Percentiles rank a stretch among this genome's conserved stretches.
Evolutionary conservation across 148 eudicot species (phyloP).

Genomic region (Suaeda aralocaspica): DNA sequence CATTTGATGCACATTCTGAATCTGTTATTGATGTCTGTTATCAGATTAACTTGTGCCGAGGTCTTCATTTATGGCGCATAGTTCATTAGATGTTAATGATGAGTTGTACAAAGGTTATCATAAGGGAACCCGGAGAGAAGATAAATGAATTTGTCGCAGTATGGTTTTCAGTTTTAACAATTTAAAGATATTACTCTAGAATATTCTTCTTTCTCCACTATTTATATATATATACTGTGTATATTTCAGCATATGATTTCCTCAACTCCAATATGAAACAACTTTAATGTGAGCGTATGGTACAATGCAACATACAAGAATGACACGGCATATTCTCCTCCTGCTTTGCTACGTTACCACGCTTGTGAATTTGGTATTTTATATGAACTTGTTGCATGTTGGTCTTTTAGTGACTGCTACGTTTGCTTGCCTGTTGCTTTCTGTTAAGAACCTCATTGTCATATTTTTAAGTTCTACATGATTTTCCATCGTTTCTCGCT

Average conservation of each 20-base stretch:
- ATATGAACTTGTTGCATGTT: neutral
- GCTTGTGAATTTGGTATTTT: constrained; percentile 82
- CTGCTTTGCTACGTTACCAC: constrained; percentile 59
- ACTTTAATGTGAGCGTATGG: constrained; percentile 74
- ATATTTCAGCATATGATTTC: constrained; percentile 76
- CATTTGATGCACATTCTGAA: constrained; percentile 1
- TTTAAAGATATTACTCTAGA: too few species aligned
- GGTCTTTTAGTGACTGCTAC: neutral
- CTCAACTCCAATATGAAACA: constrained; percentile 50
- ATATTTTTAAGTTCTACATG: neutral
- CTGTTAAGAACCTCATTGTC: neutral
- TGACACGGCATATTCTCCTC: constrained; percentile 50
- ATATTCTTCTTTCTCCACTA: neutral
- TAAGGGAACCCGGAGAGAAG: constrained; percentile 50
- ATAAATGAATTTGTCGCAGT: constrained; percentile 80
- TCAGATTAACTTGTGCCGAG: constrained; percentile 67
- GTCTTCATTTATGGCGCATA: constrained; percentile 76
- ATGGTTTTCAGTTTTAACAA: neutral
- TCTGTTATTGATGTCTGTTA: neutral
- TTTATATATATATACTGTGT: constrained; percentile 9
- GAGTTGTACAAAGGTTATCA: constrained; percentile 72
- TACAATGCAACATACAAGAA: constrained; percentile 76
- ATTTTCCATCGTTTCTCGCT: neutral
- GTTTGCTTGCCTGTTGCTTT: neutral
- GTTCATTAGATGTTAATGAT: constrained; percentile 72